Base-by-base conservation (phyloP, 169 alveolate species). In the Eimeria maxima region DNA sequence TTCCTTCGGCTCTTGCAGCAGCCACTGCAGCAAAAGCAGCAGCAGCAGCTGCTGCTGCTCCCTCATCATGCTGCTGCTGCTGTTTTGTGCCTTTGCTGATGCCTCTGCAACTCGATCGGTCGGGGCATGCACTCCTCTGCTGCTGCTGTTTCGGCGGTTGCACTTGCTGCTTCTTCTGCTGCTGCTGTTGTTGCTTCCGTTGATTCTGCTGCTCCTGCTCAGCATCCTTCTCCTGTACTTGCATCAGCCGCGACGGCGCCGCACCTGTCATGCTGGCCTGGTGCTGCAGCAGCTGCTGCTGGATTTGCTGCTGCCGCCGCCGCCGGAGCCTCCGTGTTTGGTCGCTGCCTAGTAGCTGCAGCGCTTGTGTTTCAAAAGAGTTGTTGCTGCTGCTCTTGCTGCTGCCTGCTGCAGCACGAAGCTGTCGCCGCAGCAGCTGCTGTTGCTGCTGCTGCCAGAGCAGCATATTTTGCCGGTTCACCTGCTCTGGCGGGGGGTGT, bases 351-450 rank as follows among this genome's bases (percentile, higher is more conserved):
- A 76, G 60, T 63, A 76, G 87, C 87, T 42, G 87, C 87, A 76
- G 87, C 11, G 57, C 67, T 24, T 47, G 74, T 4, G 74, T 4
- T 47, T 81, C 90, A 50, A 50, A 27, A 22, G 74, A 50, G 50
- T 47, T 78, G 65, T 65, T 33, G 65, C 55, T 45, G 90, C 73
- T 20, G 73, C 90, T 47, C 24, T 20, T 50, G 67, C 74, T 81
- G 90, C 90, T 81, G 88, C 45, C 45, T 6, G 42, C 80, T 53
- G 74, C 74, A 7, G 73, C 74, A 22, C 55, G 38, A 20, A 53
- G 90, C 44, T 81, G 90, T 53, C 90, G 67, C 90, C 73, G 90
- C 73, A 57, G 67, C 67, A 13, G 67, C 67, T 57, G 67, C 67
- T 57, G 67, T 24, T 57, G 67, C 67, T 57, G 67, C 67, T 57